phyloP scores from a whole-genome alignment of 257 asterid species.

The Petunia secreta region DNA sequence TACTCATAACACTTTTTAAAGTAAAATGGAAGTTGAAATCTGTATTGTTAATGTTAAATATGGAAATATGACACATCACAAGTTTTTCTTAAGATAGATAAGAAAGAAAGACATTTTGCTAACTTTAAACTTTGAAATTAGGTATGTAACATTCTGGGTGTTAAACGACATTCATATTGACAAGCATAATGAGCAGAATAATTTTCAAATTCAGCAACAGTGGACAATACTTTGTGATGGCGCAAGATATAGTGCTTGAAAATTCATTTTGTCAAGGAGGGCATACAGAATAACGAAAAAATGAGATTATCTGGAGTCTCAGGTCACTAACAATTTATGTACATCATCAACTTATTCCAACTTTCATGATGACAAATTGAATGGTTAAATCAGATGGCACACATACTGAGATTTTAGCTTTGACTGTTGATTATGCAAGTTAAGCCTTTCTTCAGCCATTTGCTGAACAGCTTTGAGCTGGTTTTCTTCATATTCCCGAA shows the following conservation, averaged over 20 bases:
- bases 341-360: neutral
- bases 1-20: neutral
- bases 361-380: neutral
- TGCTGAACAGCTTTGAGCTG: slow-evolving; percentile 92
- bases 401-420: slow-evolving; percentile 93
- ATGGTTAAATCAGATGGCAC: neutral
- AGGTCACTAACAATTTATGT: neutral
- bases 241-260: neutral
- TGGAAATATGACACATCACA: no score
- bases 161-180: no score
- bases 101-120: no score
- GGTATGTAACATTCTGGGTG: no score
- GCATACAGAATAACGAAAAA: neutral
- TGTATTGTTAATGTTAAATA: no score
- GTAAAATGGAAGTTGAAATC: neutral
- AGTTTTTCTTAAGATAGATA: no score
- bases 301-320: neutral
- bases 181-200: neutral
- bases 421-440: slow-evolving; percentile 90
- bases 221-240: neutral
- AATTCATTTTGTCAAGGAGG: neutral
- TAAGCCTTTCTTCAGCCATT: slow-evolving; percentile 84
- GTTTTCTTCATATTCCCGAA: slow-evolving; percentile 97
- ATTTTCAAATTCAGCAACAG: neutral
- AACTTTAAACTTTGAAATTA: no score